Base-by-base conservation (phyloP, 257 asterid species). In the Verbena officinalis region DNA sequence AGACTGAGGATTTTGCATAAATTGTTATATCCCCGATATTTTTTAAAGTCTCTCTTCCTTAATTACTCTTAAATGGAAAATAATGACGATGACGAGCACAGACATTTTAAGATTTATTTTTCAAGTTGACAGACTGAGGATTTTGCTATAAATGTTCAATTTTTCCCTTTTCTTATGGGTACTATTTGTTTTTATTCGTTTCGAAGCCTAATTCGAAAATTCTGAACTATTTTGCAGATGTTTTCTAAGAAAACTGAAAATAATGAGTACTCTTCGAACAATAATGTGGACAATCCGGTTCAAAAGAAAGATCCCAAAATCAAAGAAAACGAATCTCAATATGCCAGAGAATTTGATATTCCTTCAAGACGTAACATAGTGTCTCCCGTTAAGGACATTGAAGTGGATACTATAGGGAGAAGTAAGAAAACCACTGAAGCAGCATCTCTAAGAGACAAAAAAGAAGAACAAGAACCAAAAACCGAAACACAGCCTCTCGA, bases 371-470 rank as follows among this genome's bases (percentile, higher is more conserved):
- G 16, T 2, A 11, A 45, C 3, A 38, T 10, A 4, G 51, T 20
- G 9, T 55, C 60, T 23, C 69, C 74, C 7, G 44, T 69, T 36
- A 80, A 69, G 70, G 86, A 81, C 68, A 73, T 77, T 70, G 71
- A 55, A 54, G 83, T 72, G 53, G 83, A 73, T 60, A 59, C 21
- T 2, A 13, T 68, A 9, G 27, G 6, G 20, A 64, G 40, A 43
- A 69, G 45, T 1, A 50, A 30, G 63, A 60, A 31, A 34, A 71
- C 31, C 11, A 52, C 60, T 9, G 77, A 70, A 59, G 53, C 76
- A 52, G 57, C 43, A 27, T 16, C 56, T 20, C 30, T 17, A 27
- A 48, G 9, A 33, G 58, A 68, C 14, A 50, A 39, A 5, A 76
- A 66, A 55, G 73, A 78, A 44, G 82, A 83, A 40, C 76, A 70